Base-by-base conservation (phyloP, 2,329 filamentous ascomycete genomes). In the Paraphoma chrysanthemicola region DNA sequence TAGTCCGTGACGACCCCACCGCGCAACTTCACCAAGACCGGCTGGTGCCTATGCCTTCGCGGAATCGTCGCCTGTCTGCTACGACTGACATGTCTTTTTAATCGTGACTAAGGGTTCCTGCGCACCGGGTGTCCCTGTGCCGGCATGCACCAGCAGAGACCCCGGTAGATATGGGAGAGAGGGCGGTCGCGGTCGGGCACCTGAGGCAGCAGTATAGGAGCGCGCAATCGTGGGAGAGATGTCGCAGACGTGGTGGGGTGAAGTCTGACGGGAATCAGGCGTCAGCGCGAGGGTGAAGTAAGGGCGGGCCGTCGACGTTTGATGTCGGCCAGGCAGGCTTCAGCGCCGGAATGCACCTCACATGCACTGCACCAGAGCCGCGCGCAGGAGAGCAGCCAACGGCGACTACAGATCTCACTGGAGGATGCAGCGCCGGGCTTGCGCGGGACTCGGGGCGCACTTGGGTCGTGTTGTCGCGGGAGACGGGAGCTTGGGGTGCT, bases 21-120 rank as follows among this genome's bases (percentile, higher is more conserved):
- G 62, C 66, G 69, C 72, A 64, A 67, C 64, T 70, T 74, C 71
- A 76, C 71, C 71, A 68, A 70, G 73, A 75, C 68, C 65, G 71
- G 69, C 72, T 67, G 65, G 73, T 78, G 72, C 75, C 75, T 75
- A 78, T 77, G 75, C 74, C 75, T 77, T 76, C 75, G 74, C 75
- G 75, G 69, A 73, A 68, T 77, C 67, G 70, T 74, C 70, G 70
- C 62, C 66, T 62, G 68, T 67, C 69, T 72, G 63, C 68, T 70
- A 62, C 70, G 62, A 70, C 71, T 73, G 69, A 73, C 76, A 78
- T 78, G 62, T 76, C 75, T 72, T 65, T 69, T 56, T 45, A 51
- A 54, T 48, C 51, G 57, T 47, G 51, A 48, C 42, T 53, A 45
- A 36, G 55, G 46, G 23, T 44, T 28, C 43, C 42, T 53, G 54